phyloP scores from a whole-genome alignment of 192 early-diverging fungal species.

The Rhizophlyctis rosea region DNA sequence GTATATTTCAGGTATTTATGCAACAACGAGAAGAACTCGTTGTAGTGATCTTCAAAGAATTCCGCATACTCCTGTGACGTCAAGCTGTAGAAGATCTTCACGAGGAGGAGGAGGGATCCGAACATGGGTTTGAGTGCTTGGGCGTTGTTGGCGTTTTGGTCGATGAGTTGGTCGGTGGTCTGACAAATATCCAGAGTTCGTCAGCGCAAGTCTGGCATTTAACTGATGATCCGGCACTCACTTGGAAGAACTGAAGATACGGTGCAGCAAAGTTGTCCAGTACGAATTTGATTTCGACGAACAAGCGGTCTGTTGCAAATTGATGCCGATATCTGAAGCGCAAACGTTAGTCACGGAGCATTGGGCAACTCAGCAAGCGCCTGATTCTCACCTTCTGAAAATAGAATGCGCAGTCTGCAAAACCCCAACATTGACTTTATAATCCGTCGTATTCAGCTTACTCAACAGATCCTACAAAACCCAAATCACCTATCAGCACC shows the following conservation, averaged over 20 bases:
- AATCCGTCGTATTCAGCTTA: slow-evolving; percentile 74
- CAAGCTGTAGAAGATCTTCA: slow-evolving; percentile 90
- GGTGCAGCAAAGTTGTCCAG: slow-evolving; percentile 79
- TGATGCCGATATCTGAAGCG: slow-evolving; percentile 75
- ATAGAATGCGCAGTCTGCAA: slow-evolving; percentile 94
- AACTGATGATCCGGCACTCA: slow-evolving; percentile 27
- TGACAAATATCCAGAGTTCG: slow-evolving; percentile 34
- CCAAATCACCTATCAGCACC: neutral
- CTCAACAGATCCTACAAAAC: slow-evolving; percentile 60
- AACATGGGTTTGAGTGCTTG: slow-evolving; percentile 66
- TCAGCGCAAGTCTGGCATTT: slow-evolving; percentile 1
- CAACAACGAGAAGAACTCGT: slow-evolving; percentile 75
- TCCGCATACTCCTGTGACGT: slow-evolving; percentile 96
- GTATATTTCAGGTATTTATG: slow-evolving; percentile 84
- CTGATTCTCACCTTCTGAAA: slow-evolving; percentile 67
- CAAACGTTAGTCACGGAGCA: neutral
- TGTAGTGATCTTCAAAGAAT: slow-evolving; percentile 93
- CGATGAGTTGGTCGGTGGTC: slow-evolving; percentile 77
- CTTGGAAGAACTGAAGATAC: slow-evolving; percentile 80
- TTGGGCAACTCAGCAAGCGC: slow-evolving; percentile 6
- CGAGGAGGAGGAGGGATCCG: slow-evolving; percentile 71
- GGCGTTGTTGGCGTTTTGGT: slow-evolving; percentile 58
- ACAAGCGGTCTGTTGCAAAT: slow-evolving; percentile 76
- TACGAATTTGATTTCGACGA: slow-evolving; percentile 88
- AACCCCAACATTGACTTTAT: slow-evolving; percentile 83